phyloP scores from a whole-genome alignment of 805 yeast genomes.

The Zygosaccharomyces bisporus region DNA sequence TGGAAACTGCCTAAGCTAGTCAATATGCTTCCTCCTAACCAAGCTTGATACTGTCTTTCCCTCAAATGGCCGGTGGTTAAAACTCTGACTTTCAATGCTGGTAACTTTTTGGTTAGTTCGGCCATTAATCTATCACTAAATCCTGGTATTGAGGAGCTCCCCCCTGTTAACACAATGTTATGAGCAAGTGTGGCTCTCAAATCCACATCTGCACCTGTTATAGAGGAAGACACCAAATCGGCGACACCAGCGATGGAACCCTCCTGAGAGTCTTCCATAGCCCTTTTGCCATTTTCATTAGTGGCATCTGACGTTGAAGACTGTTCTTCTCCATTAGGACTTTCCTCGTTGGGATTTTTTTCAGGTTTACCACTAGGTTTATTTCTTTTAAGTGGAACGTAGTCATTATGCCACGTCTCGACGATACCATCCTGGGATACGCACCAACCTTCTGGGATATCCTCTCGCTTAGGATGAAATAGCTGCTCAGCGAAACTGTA shows the following conservation, averaged over 20 bases:
- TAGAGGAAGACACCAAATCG: conserved; percentile 54
- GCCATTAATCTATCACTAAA: conserved; percentile 69
- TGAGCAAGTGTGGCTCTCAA: conserved; percentile 82
- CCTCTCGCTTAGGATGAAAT: conserved; percentile 55
- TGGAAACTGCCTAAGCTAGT: conserved; percentile 91
- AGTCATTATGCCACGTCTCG: conserved; percentile 53
- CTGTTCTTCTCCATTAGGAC: conserved; percentile 23
- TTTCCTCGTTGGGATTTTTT: conserved; percentile 30
- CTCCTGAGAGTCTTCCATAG: conserved; percentile 15
- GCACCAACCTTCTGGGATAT: conserved; percentile 35
- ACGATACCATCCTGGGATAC: conserved; percentile 53
- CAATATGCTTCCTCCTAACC: conserved; percentile 91
- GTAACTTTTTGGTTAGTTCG: conserved; percentile 66
- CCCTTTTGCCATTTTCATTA: conserved; percentile 32
- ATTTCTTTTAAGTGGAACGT: conserved; percentile 67
- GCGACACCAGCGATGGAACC: conserved; percentile 47
- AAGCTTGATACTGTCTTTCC: conserved; percentile 76
- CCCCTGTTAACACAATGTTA: conserved; percentile 84
- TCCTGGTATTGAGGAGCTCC: conserved; percentile 76
- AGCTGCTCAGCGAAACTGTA: conserved; percentile 66
- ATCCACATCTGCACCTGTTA: conserved; percentile 67
- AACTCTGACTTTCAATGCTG: conserved; percentile 80
- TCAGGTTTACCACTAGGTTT: conserved; percentile 37
- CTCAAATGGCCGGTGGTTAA: conserved; percentile 73
- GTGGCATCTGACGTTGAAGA: conserved; percentile 16